A percentile compares a stretch with the other conserved stretches of the same genome.
These are phyloP conservation scores for Lenzites betulinus DNA, from an alignment of 768 basidiomycete species.

Conservation along the genomic window DNA sequence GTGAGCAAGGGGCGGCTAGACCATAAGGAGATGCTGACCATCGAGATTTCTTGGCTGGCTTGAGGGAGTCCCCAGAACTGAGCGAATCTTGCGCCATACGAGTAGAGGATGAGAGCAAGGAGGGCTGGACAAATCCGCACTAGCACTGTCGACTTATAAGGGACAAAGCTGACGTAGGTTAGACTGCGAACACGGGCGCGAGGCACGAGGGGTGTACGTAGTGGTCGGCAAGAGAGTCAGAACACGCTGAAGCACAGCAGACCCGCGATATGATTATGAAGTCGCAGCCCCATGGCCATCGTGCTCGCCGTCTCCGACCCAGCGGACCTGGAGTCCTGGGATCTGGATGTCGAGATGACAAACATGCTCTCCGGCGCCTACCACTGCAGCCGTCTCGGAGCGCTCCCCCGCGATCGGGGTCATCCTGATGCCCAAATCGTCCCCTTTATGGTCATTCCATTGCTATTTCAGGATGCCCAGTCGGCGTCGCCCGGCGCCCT, in stretches of 20 bases:
- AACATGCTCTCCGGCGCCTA: not conserved
- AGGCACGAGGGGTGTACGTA: not conserved
- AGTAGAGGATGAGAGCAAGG: not conserved
- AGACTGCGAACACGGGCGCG: not conserved
- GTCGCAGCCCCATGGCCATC: too few relatives aligned
- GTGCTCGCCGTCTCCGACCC: not conserved
- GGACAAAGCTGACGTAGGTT: not conserved
- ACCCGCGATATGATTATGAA: not conserved
- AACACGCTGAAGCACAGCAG: too few relatives aligned
- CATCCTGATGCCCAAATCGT: not conserved
- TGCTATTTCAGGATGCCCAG: slow-evolving; percentile 6
- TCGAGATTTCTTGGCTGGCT: slow-evolving; percentile 4
- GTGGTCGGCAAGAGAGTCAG: too few relatives aligned
- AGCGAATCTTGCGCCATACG: slow-evolving; percentile 19
- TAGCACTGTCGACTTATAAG: not conserved
- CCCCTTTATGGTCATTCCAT: not conserved
- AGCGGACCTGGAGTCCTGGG: not conserved
- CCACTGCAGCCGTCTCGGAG: not conserved
- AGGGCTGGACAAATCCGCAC: not conserved
- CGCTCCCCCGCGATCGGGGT: not conserved
- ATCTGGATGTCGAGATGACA: too few relatives aligned
- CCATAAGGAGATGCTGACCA: slow-evolving; percentile 5
- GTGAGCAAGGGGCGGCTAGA: not conserved
- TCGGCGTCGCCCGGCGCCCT: too few relatives aligned
- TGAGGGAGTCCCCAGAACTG: slow-evolving; percentile 10